Conservation (phyloP, 768 basidiomycete genomes). For the Solioccasus polychromus region DNA sequence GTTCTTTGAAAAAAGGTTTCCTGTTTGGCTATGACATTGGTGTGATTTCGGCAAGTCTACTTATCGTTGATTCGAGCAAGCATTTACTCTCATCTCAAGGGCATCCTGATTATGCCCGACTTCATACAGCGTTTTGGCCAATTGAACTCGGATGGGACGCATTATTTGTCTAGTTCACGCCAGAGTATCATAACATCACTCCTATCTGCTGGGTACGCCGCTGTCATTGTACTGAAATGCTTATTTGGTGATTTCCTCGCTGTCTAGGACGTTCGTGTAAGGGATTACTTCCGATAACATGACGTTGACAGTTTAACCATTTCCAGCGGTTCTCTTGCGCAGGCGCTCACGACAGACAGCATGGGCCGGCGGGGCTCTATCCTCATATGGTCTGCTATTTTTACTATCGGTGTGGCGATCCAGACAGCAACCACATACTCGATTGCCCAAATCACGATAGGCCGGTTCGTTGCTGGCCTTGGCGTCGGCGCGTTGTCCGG, state of each 20-base stretch:
- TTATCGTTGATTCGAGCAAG: conserved; percentile 1
- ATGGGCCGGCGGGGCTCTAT: conserved; percentile 68
- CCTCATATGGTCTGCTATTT: conserved; percentile 54
- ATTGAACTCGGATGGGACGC: conserved; percentile 42
- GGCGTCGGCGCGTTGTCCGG: conserved; percentile 68
- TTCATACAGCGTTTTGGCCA: conserved; percentile 70
- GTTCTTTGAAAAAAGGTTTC: conserved; percentile 40
- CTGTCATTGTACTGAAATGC: too few species aligned
- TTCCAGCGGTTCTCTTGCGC: conserved; percentile 56
- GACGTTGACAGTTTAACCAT: not conserved
- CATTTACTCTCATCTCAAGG: conserved; percentile 40
- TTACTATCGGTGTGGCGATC: conserved; percentile 59
- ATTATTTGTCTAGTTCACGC: conserved; percentile 55
- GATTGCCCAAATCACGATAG: conserved; percentile 70
- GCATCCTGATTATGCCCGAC: conserved; percentile 77
- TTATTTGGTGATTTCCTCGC: not conserved
- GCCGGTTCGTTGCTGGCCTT: conserved; percentile 62
- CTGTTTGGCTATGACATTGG: conserved; percentile 77
- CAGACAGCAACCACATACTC: conserved; percentile 47
- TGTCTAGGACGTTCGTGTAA: conserved; percentile 14
- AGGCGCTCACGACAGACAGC: conserved; percentile 66
- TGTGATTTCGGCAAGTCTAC: conserved; percentile 58
- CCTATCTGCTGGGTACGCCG: conserved; percentile 76
- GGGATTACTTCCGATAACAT: not conserved
- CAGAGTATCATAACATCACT: conserved; percentile 79